Evolutionary conservation across 176 grass and related monocot species (phyloP), one percentile per base, ranked within the genome.

Genomic region (Rhipidocladum racemiflorum): DNA sequence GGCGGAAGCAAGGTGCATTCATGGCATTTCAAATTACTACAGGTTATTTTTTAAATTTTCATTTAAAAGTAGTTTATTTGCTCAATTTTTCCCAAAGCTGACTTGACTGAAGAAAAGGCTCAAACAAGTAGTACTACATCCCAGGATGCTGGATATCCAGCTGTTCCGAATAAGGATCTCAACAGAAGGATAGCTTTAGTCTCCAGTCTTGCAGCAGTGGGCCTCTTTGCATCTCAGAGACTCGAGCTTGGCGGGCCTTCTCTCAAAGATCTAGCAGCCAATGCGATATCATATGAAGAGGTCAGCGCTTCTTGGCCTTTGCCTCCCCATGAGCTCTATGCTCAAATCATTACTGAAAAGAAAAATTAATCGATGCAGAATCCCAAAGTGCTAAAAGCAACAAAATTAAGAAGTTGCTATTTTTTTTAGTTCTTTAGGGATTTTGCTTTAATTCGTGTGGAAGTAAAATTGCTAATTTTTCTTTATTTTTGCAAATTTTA

Each of bases 191-290:
- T 99, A 20, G 93, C 97, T 54, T 51, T 99, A 34, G 12, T 76
- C 34, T 93, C 93, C 18, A 90, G 54, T 62, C 44, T 93, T 70
- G 89, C 64, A 21, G 93, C 93, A 0, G 85, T 96, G 24, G 80
- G 85, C 29, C 82, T 96, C 53, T 99, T 92, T 90, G 82, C 90
- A 34, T 93, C 87, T 15, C 83, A 62, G 64, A 95, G 91, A 77
- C 81, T 99, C 62, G 87, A 99, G 32, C 89, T 95, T 81, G 91
- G 87, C 4, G 81, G 91, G 10, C 48, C 87, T 61, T 95, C 93
- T 72, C 85, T 99, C 53, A 99, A 99, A 88, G 91, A 95, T 87
- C 79, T 95, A 14, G 61, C 90, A 56, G 87, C 91, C 66, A 89
- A 86, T 87, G 75, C 93, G 2, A 84, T 86, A 38, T 59, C 93